Conservation (phyloP, 495 filamentous ascomycete genomes). For the Aspergillus kassunensis region DNA sequence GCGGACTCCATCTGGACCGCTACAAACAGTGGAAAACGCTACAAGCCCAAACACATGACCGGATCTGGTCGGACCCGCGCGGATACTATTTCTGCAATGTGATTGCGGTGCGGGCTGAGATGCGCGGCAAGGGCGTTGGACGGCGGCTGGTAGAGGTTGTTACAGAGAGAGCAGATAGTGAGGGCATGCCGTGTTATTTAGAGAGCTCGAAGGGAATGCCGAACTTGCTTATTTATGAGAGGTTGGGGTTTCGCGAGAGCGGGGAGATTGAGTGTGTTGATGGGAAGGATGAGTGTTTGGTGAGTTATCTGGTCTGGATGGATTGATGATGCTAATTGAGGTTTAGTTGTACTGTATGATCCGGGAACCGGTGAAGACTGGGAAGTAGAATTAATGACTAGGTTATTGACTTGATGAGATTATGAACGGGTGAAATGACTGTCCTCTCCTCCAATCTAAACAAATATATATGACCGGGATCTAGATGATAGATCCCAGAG, state of each 20-base stretch:
- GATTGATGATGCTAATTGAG: background rate
- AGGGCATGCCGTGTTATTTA: constrained; percentile 59
- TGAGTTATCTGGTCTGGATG: constrained; percentile 25
- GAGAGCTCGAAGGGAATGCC: constrained; percentile 60
- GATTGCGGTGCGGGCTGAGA: constrained; percentile 57
- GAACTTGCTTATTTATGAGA: constrained; percentile 63
- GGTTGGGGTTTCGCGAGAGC: constrained; percentile 58
- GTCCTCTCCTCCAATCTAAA: too few relatives aligned
- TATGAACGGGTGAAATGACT: background rate
- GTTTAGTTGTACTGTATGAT: constrained; percentile 26
- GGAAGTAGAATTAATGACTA: too few relatives aligned
- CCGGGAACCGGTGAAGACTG: constrained; percentile 20
- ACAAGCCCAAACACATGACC: constrained; percentile 36
- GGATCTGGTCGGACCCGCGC: constrained; percentile 33
- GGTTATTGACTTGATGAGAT: too few relatives aligned
- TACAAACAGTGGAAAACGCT: constrained; percentile 55
- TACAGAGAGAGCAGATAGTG: constrained; percentile 53
- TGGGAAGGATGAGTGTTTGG: constrained; percentile 43
- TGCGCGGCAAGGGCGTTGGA: constrained; percentile 58
- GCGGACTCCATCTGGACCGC: constrained; percentile 56
- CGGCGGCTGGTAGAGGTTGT: constrained; percentile 55
- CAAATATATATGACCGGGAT: background rate
- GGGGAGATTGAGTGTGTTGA: constrained; percentile 61
- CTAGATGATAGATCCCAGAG: constrained; percentile 43
- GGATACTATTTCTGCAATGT: constrained; percentile 73